Conservation (phyloP, 495 filamentous ascomycete species). For the Astrothelium subdiscretum region DNA sequence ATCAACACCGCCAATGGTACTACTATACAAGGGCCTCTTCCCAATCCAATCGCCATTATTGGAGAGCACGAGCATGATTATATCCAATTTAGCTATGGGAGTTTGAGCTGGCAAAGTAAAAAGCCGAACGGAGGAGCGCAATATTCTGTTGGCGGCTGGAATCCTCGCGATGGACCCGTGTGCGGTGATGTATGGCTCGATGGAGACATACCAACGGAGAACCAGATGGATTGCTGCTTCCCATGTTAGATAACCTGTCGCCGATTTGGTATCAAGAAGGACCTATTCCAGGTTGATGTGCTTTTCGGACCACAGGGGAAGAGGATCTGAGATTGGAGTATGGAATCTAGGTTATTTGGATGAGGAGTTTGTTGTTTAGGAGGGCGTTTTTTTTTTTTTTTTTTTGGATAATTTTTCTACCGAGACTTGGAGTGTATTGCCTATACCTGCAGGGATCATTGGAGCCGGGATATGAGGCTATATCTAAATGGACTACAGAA, state of each 20-base stretch:
- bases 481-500: not conserved
- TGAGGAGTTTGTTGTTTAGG: not conserved
- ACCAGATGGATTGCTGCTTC: not conserved
- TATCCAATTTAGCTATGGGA: conserved; percentile 13
- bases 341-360: not conserved
- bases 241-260: not conserved
- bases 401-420: not conserved
- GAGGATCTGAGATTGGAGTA: not conserved
- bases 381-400: not conserved
- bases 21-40: not conserved
- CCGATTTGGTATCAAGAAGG: not conserved
- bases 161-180: not conserved
- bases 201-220: not conserved
- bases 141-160: conserved; percentile 2
- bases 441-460: not conserved
- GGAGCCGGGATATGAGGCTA: not conserved
- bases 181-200: not conserved
- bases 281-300: not conserved
- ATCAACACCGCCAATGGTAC: not conserved
- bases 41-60: conserved; percentile 4
- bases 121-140: conserved; percentile 5
- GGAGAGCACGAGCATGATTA: conserved; percentile 16
- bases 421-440: not conserved
- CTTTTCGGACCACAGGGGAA: not conserved
- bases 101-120: conserved; percentile 2